Conservation (phyloP, 148 eudicot species). For the Silene latifolia region DNA sequence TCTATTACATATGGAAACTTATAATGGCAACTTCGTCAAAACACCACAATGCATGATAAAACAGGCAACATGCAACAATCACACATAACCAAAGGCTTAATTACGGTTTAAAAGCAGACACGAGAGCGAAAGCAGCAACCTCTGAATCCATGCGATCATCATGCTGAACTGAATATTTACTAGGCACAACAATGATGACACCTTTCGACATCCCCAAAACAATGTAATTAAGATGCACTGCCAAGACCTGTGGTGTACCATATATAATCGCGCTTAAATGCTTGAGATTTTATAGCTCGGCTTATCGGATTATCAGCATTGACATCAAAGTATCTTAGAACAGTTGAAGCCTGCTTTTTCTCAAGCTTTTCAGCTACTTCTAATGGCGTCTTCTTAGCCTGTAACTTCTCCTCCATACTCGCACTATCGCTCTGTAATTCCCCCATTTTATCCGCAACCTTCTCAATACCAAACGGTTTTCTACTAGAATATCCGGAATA, state of each 20-base stretch:
- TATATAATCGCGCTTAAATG: conserved; percentile 69
- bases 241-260: conserved; percentile 73
- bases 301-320: conserved; percentile 58
- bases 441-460: no score
- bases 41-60: not conserved
- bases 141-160: conserved; percentile 76
- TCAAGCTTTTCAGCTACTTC: conserved; percentile 85
- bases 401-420: conserved; percentile 35
- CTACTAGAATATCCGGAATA: no score
- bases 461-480: no score
- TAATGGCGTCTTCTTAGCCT: conserved; percentile 39
- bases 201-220: conserved; percentile 89
- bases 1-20: no score
- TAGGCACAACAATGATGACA: conserved; percentile 57
- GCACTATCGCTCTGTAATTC: no score
- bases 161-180: conserved; percentile 72
- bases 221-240: conserved; percentile 69
- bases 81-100: not conserved
- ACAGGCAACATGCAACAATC: not conserved
- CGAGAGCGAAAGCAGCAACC: conserved; percentile 40
- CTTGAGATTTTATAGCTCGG: conserved; percentile 55
- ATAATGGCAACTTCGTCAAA: no score
- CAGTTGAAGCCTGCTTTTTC: conserved; percentile 74
- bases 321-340: conserved; percentile 72
- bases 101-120: not conserved